Evolutionary conservation across 352 stramenopile species (phyloP).

Genomic region (Phytophthora lateralis): DNA sequence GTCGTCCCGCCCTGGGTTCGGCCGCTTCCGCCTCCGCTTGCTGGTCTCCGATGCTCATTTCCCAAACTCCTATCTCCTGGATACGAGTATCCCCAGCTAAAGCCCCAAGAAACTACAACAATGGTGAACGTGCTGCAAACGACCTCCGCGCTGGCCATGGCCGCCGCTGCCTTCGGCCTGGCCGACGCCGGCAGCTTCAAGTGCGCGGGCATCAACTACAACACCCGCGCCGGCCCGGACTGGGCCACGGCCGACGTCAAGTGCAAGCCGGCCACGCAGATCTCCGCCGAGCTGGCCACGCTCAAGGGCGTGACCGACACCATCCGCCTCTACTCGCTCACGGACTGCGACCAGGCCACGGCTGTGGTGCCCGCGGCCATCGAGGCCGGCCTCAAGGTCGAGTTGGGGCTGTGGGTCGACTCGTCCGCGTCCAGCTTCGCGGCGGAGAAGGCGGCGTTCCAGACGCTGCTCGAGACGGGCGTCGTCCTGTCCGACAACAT

Average conservation of each 20-base stretch:
- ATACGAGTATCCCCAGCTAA: conserved; percentile 26
- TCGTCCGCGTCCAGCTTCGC: conserved; percentile 40
- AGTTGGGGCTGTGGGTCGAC: conserved; percentile 64
- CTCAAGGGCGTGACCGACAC: conserved; percentile 54
- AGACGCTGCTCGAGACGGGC: conserved; percentile 47
- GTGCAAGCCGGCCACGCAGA: conserved; percentile 59
- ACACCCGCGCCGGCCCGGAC: conserved; percentile 64
- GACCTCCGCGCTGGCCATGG: conserved; percentile 34
- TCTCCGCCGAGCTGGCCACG: conserved; percentile 50
- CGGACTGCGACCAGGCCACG: conserved; percentile 54
- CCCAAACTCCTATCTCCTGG: conserved; percentile 32
- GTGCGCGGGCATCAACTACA: conserved; percentile 76
- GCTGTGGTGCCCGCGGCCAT: conserved; percentile 48
- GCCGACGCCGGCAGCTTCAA: conserved; percentile 44
- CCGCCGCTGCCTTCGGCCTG: conserved; percentile 24
- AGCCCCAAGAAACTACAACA: conserved; percentile 2
- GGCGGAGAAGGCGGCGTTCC: conserved; percentile 48
- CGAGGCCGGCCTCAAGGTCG: conserved; percentile 48
- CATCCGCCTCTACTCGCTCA: conserved; percentile 59
- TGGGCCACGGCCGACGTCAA: conserved; percentile 50
- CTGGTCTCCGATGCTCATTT: conserved; percentile 20
- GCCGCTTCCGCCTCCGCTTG: not conserved
- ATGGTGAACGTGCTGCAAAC: conserved; percentile 45
- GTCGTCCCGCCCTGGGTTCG: not conserved
- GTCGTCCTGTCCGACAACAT: conserved; percentile 48